Base-by-base conservation (phyloP, 495 filamentous ascomycete genomes). In the Neurospora terricola region DNA sequence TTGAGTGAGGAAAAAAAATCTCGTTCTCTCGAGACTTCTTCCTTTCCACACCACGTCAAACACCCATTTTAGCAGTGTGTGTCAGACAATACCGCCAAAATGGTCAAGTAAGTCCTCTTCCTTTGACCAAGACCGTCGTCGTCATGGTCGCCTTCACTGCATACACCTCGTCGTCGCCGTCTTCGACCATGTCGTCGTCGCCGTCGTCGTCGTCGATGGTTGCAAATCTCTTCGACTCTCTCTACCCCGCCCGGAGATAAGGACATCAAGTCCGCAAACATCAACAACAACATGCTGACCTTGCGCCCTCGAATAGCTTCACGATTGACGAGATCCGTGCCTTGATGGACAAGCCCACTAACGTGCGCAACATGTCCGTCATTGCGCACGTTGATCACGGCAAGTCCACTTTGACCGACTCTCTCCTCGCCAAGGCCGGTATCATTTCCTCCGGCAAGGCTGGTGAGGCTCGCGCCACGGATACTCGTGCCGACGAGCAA, bases 301-400 rank as follows among this genome's bases (percentile, higher is more conserved):
- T 78, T 75, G 54, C 30, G 68, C 71, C 72, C 71, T 54, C 77
- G 73, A 73, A 85, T 82, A 99, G 95, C 91, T 99, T 99, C 91
- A 99, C 96, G 82, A 90, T 97, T 86, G 94, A 98, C 83, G 93
- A 97, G 90, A 93, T 99, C 89, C 93, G 96, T 86, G 81, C 77
- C 76, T 90, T 99, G 86, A 99, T 99, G 96, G 80, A 98, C 93
- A 92, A 92, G 84, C 90, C 92, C 86, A 92, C 91, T 81, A 99
- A 99, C 88, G 96, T 98, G 89, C 93, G 96, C 85, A 85, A 86
- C 82, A 99, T 98, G 96, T 98, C 96, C 86, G 96, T 99, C 84
- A 99, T 99, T 92, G 96, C 96, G 84, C 96, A 99, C 87, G 94
- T 99, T 89, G 96, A 99, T 88, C 96, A 99, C 90, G 96, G 96